Base-by-base conservation (phyloP, 2,329 filamentous ascomycete species). In the Plectosphaerella plurivora region DNA sequence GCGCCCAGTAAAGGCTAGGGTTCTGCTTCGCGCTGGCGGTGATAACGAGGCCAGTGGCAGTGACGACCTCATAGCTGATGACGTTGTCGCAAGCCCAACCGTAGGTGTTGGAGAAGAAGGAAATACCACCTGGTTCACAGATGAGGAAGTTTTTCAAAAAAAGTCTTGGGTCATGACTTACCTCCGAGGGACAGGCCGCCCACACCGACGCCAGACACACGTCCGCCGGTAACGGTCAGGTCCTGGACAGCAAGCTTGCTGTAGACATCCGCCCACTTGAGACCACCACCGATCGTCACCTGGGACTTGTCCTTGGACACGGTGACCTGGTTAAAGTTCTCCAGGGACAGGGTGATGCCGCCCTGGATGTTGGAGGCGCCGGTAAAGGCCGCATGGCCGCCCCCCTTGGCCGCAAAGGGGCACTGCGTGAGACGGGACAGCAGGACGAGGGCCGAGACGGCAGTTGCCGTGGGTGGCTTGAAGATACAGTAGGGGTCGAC, bases 1-100 rank as follows among this genome's bases (percentile, higher is more conserved):
- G 68, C 2, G 79, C 82, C 77, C 79, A 83, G 65, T 78, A 83
- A 2, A 85, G 68, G 51, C 83, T 79, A 0, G 68, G 53, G 52
- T 82, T 70, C 18, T 73, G 57, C 3, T 65, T 62, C 4, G 61
- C 63, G 6, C 66, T 72, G 3, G 74, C 77, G 2, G 65, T 70
- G 1, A 77, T 58, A 16, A 76, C 61, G 14, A 65, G 55, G 1
- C 79, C 79, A 25, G 64, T 63, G 0, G 72, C 74, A 9, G 33
- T 4, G 12, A 18, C 6, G 24, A 36, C 47, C 53, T 73, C 63
- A 45, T 61, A 73, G 47, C 64, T 68, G 8, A 57, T 53, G 4
- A 75, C 63, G 45, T 66, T 73, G 53, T 74, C 74, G 47, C 67
- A 70, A 18, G 65, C 68, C 55, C 68, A 69, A 0, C 75, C 74